Conservation (phyloP, 345 rosid genomes). For the Pseudoturritis turrita region DNA sequence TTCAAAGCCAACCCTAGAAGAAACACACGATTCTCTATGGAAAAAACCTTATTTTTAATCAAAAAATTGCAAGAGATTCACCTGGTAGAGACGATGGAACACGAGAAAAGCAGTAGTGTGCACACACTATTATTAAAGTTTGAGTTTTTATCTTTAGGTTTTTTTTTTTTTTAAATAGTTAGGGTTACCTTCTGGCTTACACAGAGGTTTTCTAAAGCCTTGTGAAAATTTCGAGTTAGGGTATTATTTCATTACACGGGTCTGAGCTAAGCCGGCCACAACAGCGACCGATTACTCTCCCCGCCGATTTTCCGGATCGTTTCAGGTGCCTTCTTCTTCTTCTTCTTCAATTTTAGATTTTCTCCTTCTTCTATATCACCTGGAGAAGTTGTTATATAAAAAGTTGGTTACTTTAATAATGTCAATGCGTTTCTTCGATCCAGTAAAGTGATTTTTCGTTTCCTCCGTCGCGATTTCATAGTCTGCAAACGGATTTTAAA, state of each 20-base stretch:
- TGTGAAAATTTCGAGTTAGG: slow-evolving; percentile 1
- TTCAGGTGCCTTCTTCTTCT: slow-evolving; percentile 11
- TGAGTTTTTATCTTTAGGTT: not conserved
- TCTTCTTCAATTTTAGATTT: not conserved
- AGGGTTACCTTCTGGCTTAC: not conserved
- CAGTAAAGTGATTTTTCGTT: not conserved
- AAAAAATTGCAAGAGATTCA: not conserved
- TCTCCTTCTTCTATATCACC: not conserved
- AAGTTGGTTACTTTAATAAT: not conserved
- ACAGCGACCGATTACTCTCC: slow-evolving; percentile 12
- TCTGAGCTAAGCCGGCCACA: slow-evolving; percentile 21
- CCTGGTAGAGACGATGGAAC: slow-evolving; percentile 10
- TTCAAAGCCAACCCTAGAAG: not conserved
- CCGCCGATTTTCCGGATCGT: slow-evolving; percentile 14
- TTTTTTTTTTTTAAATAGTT: not conserved
- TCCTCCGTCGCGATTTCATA: not conserved
- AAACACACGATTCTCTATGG: not conserved
- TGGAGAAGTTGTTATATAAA: not conserved
- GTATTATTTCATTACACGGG: slow-evolving; percentile 2
- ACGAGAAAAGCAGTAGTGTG: not conserved
- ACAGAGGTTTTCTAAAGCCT: not conserved
- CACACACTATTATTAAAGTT: not conserved
- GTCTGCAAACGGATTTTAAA: not conserved
- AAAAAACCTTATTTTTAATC: not conserved
- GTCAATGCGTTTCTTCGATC: not conserved